Percentiles rank a stretch among this genome's conserved stretches.
phyloP scores from a whole-genome alignment of 2,329 filamentous ascomycete genomes.

The Colletotrichum lupini region DNA sequence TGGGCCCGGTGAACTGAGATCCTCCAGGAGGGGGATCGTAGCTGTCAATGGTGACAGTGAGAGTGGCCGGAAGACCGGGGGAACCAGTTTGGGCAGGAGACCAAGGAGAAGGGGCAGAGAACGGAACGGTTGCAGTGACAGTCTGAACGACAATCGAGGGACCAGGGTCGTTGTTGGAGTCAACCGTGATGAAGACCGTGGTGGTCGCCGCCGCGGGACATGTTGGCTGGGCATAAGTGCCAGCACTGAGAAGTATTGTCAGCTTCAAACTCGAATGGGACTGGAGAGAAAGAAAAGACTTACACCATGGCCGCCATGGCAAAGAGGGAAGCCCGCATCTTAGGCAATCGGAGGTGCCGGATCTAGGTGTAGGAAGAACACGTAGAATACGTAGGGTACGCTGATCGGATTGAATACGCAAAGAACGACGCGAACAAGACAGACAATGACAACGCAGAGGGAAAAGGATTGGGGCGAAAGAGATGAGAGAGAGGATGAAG shows the following conservation, averaged over 20 bases:
- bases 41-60: conserved; percentile 35
- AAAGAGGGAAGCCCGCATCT: conserved; percentile 54
- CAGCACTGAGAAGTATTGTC: conserved; percentile 35
- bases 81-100: conserved; percentile 19
- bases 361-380: conserved; percentile 20
- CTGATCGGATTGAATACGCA: conserved; percentile 30
- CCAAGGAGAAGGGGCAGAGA: conserved; percentile 22
- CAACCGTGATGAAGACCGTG: conserved; percentile 62
- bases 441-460: conserved; percentile 27
- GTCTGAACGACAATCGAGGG: conserved; percentile 23
- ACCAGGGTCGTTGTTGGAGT: conserved; percentile 43
- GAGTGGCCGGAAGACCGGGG: conserved; percentile 32
- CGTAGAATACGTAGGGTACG: conserved; percentile 7
- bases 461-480: conserved; percentile 21
- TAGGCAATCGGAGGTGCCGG: conserved; percentile 38
- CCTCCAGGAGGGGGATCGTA: conserved; percentile 35
- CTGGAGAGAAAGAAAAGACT: conserved; percentile 32
- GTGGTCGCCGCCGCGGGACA: conserved; percentile 53
- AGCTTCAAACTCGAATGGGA: conserved; percentile 10
- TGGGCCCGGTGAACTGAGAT: conserved; percentile 37
- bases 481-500: conserved; percentile 9
- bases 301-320: conserved; percentile 50
- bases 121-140: conserved; percentile 27
- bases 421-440: conserved; percentile 21
- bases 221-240: conserved; percentile 31